These are phyloP conservation scores for Scedosporium apiospermum DNA, from an alignment of 2,329 filamentous ascomycete species.

Conservation along the genomic window DNA sequence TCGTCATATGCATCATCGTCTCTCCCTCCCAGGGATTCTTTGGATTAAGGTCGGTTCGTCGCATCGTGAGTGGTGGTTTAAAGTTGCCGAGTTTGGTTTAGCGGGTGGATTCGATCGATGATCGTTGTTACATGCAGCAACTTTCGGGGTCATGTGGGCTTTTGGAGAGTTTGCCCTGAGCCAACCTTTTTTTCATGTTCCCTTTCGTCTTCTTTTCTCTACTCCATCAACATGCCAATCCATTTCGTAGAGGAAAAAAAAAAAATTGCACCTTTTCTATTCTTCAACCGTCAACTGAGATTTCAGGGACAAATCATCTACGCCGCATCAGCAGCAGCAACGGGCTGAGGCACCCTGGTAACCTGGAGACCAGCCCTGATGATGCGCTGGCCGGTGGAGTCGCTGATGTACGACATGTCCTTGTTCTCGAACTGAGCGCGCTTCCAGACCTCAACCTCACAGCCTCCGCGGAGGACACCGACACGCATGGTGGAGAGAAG, in stretches of 20 bases:
- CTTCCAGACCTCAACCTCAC: constrained; percentile 92
- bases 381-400: constrained; percentile 71
- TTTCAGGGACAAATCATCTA: constrained; percentile 24
- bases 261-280: neutral
- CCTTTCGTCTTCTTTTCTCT: neutral
- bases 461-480: constrained; percentile 76
- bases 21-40: neutral
- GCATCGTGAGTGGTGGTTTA: neutral
- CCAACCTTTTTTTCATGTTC: neutral
- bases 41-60: neutral
- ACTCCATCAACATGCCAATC: neutral
- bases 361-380: constrained; percentile 78
- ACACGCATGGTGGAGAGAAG: constrained; percentile 80
- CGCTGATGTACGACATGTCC: constrained; percentile 70
- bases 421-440: constrained; percentile 76
- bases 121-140: neutral
- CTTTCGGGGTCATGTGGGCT: neutral
- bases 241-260: neutral
- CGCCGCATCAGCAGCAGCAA: constrained; percentile 76
- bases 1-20: neutral
- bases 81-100: neutral
- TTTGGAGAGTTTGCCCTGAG: neutral
- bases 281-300: neutral
- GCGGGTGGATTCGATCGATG: neutral
- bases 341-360: constrained; percentile 72